Evolutionary conservation across 148 eudicot species (phyloP).

Genomic region (Rhododendron henanense): DNA sequence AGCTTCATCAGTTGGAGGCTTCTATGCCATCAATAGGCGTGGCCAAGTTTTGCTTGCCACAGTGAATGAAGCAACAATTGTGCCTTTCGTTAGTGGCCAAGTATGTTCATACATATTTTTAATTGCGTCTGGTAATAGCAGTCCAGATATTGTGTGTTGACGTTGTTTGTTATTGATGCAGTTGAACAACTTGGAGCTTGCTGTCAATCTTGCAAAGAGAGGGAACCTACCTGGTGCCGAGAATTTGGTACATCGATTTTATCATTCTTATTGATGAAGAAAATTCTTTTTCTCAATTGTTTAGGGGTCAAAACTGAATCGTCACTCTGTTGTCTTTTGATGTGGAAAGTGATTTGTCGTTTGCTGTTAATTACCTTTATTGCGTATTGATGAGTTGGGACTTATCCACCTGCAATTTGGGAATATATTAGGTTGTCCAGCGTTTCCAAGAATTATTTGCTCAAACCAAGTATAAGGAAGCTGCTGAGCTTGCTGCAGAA

Average conservation of each 20-base stretch:
- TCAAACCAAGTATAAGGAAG: conserved; percentile 97
- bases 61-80: conserved; percentile 83
- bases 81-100: conserved; percentile 96
- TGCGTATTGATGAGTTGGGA: neutral
- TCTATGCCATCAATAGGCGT: conserved; percentile 88
- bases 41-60: conserved; percentile 97
- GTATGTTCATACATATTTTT: conserved; percentile 28
- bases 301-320: neutral
- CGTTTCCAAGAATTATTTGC: conserved; percentile 97
- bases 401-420: neutral
- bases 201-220: conserved; percentile 96
- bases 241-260: conserved; percentile 55
- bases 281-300: neutral
- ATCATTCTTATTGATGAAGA: neutral
- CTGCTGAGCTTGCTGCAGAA: conserved; percentile 99
- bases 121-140: neutral
- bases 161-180: conserved; percentile 28
- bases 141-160: neutral
- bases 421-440: conserved; percentile 77
- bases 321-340: neutral
- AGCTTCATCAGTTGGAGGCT: conserved; percentile 89
- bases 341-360: neutral
- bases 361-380: neutral
- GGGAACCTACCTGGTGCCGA: conserved; percentile 99
- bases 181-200: conserved; percentile 97